A percentile compares a stretch with the other conserved stretches of the same genome.
Evolutionary conservation across 371 early-diverging fungal species (phyloP).

Genomic region (Mucor mucedo): DNA sequence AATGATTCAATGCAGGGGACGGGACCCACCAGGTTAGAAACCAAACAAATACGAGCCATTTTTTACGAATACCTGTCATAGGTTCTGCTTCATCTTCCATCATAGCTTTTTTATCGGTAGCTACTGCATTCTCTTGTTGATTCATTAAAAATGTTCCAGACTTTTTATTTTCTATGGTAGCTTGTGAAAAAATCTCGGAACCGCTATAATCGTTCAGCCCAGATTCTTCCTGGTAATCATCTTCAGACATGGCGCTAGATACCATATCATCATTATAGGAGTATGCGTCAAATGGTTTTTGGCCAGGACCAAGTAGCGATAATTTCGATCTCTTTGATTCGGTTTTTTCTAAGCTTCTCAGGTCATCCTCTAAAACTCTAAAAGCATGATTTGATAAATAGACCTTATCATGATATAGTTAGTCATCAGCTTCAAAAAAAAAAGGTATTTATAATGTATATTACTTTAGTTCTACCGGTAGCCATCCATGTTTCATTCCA

Average conservation of each 20-base stretch:
- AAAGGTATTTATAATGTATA: neutral
- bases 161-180: conserved; percentile 28
- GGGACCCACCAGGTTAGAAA: conserved; percentile 85
- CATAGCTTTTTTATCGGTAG: conserved; percentile 10
- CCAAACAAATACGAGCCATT: conserved; percentile 85
- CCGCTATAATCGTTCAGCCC: conserved; percentile 30
- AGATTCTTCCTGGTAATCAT: conserved; percentile 33
- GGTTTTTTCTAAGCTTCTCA: conserved; percentile 51
- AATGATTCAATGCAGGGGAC: conserved; percentile 53
- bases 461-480: conserved; percentile 63
- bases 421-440: neutral
- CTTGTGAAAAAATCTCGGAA: conserved; percentile 27
- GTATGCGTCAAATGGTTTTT: conserved; percentile 35
- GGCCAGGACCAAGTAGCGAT: conserved; percentile 23
- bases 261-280: conserved; percentile 44
- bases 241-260: conserved; percentile 42
- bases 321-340: conserved; percentile 54
- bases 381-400: conserved; percentile 78
- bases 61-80: conserved; percentile 42
- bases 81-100: conserved; percentile 44
- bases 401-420: conserved; percentile 34
- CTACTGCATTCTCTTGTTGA: conserved; percentile 6
- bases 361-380: conserved; percentile 69
- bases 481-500: conserved; percentile 71
- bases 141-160: conserved; percentile 1